These are phyloP conservation scores for Solanum appendiculatum DNA, from an alignment of 257 asterid species.

Conservation along the genomic window DNA sequence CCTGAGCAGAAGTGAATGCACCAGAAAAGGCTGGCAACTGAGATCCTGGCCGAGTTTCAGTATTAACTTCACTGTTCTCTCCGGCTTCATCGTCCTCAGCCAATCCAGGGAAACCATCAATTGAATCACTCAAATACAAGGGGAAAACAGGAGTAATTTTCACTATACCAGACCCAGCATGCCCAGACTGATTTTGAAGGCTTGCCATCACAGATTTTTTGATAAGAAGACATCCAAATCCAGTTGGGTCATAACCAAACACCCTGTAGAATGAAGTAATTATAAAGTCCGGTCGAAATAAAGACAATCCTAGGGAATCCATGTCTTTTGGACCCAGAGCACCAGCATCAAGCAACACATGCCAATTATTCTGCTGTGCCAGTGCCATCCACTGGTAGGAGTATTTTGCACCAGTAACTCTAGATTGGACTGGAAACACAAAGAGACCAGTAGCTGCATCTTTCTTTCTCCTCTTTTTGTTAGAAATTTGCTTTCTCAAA, in stretches of 20 bases:
- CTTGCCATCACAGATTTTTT: slow-evolving; percentile 91
- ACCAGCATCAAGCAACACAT: slow-evolving; percentile 97
- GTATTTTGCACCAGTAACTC: slow-evolving; percentile 95
- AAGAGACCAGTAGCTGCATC: slow-evolving; percentile 90
- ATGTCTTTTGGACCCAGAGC: slow-evolving; percentile 96
- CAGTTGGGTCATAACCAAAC: slow-evolving; percentile 96
- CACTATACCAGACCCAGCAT: slow-evolving; percentile 92
- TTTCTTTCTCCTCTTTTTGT: slow-evolving; percentile 77
- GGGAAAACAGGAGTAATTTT: slow-evolving; percentile 90
- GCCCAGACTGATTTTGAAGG: slow-evolving; percentile 91
- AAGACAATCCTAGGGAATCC: slow-evolving; percentile 96
- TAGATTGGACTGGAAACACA: slow-evolving; percentile 93
- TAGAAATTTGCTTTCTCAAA: slow-evolving; percentile 79
- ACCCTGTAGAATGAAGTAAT: slow-evolving; percentile 93
- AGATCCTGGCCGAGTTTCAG: slow-evolving; percentile 51
- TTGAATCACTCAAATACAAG: slow-evolving; percentile 76
- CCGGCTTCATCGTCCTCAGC: slow-evolving; percentile 55
- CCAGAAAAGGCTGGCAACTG: slow-evolving; percentile 99
- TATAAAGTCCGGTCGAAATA: slow-evolving; percentile 92
- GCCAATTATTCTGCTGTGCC: slow-evolving; percentile 99
- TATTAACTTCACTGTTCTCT: slow-evolving; percentile 42
- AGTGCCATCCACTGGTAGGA: slow-evolving; percentile 99
- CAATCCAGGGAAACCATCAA: slow-evolving; percentile 82
- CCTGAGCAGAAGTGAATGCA: slow-evolving; percentile 93
- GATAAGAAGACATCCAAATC: slow-evolving; percentile 93